Percentiles rank a stretch among this genome's conserved stretches.
These are phyloP conservation scores for Lichina pygmaea DNA, from an alignment of 495 filamentous ascomycete genomes.

Conservation along the genomic window DNA sequence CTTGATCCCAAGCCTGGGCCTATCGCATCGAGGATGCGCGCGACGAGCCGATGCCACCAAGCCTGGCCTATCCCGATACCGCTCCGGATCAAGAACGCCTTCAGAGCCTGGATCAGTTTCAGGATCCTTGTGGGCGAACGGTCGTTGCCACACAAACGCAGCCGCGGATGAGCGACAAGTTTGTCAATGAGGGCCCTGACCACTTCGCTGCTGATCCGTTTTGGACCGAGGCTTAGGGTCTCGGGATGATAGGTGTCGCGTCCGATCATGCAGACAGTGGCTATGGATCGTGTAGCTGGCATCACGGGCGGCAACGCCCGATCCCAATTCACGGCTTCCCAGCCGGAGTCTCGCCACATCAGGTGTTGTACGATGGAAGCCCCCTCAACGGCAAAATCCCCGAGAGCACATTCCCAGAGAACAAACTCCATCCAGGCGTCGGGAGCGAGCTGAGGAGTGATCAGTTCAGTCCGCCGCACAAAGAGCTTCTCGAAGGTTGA, in stretches of 20 bases:
- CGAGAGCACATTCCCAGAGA: slow-evolving; percentile 39
- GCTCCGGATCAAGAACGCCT: slow-evolving; percentile 11
- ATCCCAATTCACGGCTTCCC: slow-evolving; percentile 12
- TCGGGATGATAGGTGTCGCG: slow-evolving; percentile 2
- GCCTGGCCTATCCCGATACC: slow-evolving; percentile 10
- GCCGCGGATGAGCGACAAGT: slow-evolving; percentile 15
- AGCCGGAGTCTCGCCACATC: slow-evolving; percentile 8
- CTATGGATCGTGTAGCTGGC: not conserved
- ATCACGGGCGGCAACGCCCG: slow-evolving; percentile 13
- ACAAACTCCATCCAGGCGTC: slow-evolving; percentile 41
- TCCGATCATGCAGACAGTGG: not conserved
- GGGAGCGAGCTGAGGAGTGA: slow-evolving; percentile 23
- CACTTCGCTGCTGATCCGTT: slow-evolving; percentile 31
- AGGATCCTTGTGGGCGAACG: slow-evolving; percentile 2
- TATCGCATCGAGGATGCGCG: slow-evolving; percentile 24
- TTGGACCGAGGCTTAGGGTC: slow-evolving; percentile 5
- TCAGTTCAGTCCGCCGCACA: slow-evolving; percentile 19
- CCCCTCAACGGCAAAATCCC: slow-evolving; percentile 27
- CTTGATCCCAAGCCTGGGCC: slow-evolving; percentile 14
- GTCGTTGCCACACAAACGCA: slow-evolving; percentile 12
- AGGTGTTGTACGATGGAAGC: slow-evolving; percentile 20
- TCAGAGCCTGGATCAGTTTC: slow-evolving; percentile 8
- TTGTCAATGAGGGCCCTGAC: slow-evolving; percentile 24
- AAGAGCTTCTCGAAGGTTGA: slow-evolving; percentile 11
- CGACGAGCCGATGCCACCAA: slow-evolving; percentile 19